Percentiles rank a stretch among this genome's conserved stretches.
These are phyloP conservation scores for Hsuehochloa calcarea DNA, from an alignment of 176 grass and related monocot genomes.

Conservation along the genomic window DNA sequence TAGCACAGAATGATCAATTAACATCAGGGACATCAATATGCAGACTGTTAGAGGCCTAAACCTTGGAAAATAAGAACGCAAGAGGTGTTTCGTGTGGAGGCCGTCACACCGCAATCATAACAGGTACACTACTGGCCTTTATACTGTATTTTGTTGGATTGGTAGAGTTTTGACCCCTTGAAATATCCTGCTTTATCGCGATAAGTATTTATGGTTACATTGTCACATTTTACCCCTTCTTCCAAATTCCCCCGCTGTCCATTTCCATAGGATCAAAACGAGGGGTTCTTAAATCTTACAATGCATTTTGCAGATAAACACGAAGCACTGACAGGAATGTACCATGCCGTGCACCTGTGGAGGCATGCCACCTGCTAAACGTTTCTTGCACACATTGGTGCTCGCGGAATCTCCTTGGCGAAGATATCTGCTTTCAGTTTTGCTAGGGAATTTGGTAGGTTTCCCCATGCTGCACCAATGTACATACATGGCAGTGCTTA, in stretches of 20 bases:
- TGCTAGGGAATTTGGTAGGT: slow-evolving; percentile 63
- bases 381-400: slow-evolving; percentile 86
- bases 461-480: slow-evolving; percentile 40
- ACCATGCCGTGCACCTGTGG: slow-evolving; percentile 64
- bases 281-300: no score
- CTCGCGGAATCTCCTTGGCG: slow-evolving; percentile 62
- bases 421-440: slow-evolving; percentile 47
- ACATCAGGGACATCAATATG: background rate
- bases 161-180: background rate
- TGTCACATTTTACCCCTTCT: background rate
- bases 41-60: slow-evolving; percentile 86
- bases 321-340: slow-evolving; percentile 76
- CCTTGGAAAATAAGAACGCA: slow-evolving; percentile 84
- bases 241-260: background rate
- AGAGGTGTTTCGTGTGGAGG: slow-evolving; percentile 84
- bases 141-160: background rate
- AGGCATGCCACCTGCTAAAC: slow-evolving; percentile 47
- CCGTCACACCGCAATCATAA: slow-evolving; percentile 87
- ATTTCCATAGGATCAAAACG: background rate
- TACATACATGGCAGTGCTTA: slow-evolving; percentile 66
- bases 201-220: background rate
- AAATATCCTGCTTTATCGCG: no score
- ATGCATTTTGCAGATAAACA: slow-evolving; percentile 46
- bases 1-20: background rate
- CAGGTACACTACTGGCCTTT: slow-evolving; percentile 42